Conservation (phyloP, 768 basidiomycete genomes). For the Suillus weaverae region DNA sequence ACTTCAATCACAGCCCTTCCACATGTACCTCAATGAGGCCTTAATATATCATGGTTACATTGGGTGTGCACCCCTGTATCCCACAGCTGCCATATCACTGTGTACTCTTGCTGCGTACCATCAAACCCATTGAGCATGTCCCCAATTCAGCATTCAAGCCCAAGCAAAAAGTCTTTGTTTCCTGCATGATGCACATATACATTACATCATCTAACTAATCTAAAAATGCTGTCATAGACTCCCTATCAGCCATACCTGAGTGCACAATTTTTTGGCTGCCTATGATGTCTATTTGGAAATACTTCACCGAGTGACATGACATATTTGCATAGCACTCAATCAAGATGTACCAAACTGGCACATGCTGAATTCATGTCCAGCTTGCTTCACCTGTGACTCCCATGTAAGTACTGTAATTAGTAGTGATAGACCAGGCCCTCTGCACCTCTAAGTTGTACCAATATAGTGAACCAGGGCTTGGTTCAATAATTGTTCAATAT, state of each 20-base stretch:
- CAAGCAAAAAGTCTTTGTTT: background rate
- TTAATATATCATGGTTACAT: background rate
- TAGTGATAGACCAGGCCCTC: too few species aligned
- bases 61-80: background rate
- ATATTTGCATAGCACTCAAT: background rate
- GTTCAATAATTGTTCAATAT: too few species aligned
- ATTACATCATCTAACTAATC: background rate
- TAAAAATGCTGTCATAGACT: background rate
- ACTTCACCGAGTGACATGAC: background rate
- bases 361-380: background rate
- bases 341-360: background rate
- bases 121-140: background rate
- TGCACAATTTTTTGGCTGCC: background rate
- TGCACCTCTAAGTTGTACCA: too few species aligned
- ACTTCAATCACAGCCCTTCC: background rate
- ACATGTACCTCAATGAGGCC: background rate
- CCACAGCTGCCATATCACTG: background rate
- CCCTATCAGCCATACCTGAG: background rate
- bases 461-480: too few species aligned
- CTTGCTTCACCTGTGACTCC: too few species aligned
- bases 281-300: background rate
- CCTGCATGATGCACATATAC: background rate
- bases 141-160: background rate
- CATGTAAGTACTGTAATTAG: too few species aligned
- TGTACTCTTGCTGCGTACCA: background rate